Base-by-base conservation (phyloP, 2,329 filamentous ascomycete genomes). In the Endocalyx cinctus region DNA sequence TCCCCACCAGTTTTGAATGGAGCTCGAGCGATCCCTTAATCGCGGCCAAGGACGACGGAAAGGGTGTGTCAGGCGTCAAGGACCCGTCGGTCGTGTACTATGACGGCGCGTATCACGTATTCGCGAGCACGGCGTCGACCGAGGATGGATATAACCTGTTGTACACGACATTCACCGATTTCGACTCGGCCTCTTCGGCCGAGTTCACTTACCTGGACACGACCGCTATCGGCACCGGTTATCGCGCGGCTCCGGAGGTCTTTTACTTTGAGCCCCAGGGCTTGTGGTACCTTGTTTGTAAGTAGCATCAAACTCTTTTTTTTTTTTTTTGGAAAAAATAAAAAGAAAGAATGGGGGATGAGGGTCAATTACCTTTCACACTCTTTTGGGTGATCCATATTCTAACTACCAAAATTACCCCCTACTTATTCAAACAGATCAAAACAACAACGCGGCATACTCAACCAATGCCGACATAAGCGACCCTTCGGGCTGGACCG, bases 401-500 rank as follows among this genome's bases (percentile, higher is more conserved):
- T n/a, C n/a, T n/a, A n/a, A n/a, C n/a, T n/a, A n/a, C n/a, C n/a
- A n/a, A n/a, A n/a, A n/a, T n/a, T n/a, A n/a, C n/a, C n/a, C n/a
- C n/a, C n/a, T n/a, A n/a, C n/a, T n/a, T n/a, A n/a, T n/a, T n/a
- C n/a, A n/a, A n/a, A n/a, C n/a, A n/a, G n/a, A 52, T 44, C 60
- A 65, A 39, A 60, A 64, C 42, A 58, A 51, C 37, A 65, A 66
- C 33, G 61, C 62, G 5, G 62, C 62, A 5, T 64, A 64, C 46
- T 62, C 58, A 13, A 65, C 60, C 34, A 65, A 65, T 42, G 31
- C 39, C 3, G 53, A 65, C 37, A 64, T 66, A 38, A 51, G 39
- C 45, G 51, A 66, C 38, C 61, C 62, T 1, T 37, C 45, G 6
- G 61, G 60, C 3, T 65, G 63, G 62, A 61, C 46, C 5, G 58